Conservation (phyloP, 2,329 filamentous ascomycete genomes). For the Fusarium sp. region DNA sequence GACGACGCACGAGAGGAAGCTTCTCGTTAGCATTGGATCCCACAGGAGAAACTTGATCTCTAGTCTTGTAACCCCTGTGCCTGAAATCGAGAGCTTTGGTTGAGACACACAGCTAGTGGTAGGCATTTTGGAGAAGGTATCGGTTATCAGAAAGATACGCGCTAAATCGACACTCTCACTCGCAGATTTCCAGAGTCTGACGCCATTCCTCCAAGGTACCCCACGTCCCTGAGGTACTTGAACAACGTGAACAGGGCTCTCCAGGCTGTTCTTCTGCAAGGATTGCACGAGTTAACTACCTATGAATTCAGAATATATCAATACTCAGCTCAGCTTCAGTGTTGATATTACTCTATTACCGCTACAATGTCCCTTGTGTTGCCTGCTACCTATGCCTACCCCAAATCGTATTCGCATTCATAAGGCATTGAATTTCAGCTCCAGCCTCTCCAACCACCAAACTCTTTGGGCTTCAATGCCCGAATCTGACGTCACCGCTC, state of each 20-base stretch:
- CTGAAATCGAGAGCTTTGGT: neutral
- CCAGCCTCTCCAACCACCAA: conserved; percentile 1
- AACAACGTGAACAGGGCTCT: conserved; percentile 1
- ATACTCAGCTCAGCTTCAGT: neutral
- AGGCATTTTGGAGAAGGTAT: conserved; percentile 25
- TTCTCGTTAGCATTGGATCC: neutral
- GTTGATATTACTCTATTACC: neutral
- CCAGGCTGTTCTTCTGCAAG: conserved; percentile 5
- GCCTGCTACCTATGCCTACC: neutral
- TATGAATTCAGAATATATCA: neutral
- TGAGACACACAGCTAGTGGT: conserved; percentile 4
- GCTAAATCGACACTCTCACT: conserved; percentile 15
- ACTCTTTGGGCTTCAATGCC: conserved; percentile 3
- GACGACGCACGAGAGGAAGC: conserved; percentile 6
- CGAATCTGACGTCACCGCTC: conserved; percentile 28
- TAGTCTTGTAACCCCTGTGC: conserved; percentile 6
- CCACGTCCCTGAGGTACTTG: conserved; percentile 20
- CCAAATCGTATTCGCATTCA: neutral
- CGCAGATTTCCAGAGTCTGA: conserved; percentile 13
- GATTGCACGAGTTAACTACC: neutral
- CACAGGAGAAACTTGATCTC: conserved; percentile 16
- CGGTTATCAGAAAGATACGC: conserved; percentile 18
- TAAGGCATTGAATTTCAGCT: neutral
- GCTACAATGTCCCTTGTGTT: too few species aligned
- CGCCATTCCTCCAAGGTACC: conserved; percentile 26